A percentile compares a stretch with the other conserved stretches of the same genome.
Conservation (phyloP, 2,329 filamentous ascomycete genomes). For the Clarireedia sp. region DNA sequence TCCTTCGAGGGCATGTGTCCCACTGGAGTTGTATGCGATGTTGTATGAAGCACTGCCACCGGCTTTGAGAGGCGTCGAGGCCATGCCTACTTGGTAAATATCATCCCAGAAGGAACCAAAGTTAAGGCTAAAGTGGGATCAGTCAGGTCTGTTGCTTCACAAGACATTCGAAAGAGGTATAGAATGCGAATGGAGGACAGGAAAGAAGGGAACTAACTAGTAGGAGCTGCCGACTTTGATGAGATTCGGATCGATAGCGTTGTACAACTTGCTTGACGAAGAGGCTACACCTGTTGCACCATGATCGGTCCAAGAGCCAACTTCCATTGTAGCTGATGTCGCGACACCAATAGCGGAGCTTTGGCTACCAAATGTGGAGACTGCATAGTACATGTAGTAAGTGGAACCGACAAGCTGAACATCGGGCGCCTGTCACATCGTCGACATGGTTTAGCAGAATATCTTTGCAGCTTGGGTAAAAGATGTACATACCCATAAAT, state of each 20-base stretch:
- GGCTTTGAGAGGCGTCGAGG: conserved; percentile 27
- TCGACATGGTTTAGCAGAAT: conserved; percentile 8
- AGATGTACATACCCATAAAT: conserved; percentile 33
- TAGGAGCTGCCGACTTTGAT: conserved; percentile 36
- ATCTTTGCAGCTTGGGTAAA: neutral
- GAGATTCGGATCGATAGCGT: conserved; percentile 53
- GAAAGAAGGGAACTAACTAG: conserved; percentile 22
- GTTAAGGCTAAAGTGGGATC: conserved; percentile 32
- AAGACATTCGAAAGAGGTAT: no score
- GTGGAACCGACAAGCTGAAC: conserved; percentile 46
- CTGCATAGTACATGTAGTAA: conserved; percentile 56
- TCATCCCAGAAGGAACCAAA: conserved; percentile 65
- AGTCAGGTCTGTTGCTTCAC: neutral
- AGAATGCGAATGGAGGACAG: neutral
- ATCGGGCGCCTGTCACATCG: conserved; percentile 47
- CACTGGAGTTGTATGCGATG: conserved; percentile 45
- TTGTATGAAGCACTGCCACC: conserved; percentile 33
- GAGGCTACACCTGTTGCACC: conserved; percentile 47
- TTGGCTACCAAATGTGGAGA: conserved; percentile 47
- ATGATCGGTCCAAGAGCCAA: conserved; percentile 51
- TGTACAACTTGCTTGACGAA: conserved; percentile 38
- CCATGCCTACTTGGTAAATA: conserved; percentile 52
- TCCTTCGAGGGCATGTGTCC: conserved; percentile 48
- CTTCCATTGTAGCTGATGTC: conserved; percentile 37
- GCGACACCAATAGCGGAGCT: conserved; percentile 45